Evolutionary conservation across 106 monocot species (phyloP).

Genomic region (Ottelia alismoides): DNA sequence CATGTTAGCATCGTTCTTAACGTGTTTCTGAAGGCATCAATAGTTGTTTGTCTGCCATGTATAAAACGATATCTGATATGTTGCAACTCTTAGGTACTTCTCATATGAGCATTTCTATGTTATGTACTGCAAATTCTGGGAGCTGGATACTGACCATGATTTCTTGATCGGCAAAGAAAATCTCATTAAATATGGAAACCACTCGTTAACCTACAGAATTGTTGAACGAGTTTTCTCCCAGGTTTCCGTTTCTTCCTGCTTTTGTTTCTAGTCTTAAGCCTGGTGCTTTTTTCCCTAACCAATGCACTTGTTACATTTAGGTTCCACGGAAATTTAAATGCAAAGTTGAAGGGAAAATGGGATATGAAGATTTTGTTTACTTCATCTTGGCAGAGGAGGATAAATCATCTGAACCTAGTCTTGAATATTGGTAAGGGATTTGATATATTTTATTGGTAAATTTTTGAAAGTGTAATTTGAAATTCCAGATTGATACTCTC

Average conservation of each 20-base stretch:
- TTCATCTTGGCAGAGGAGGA: slow-evolving; percentile 92
- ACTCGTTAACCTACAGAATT: slow-evolving; percentile 88
- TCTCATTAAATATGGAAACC: slow-evolving; percentile 90
- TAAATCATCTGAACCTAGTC: slow-evolving; percentile 90
- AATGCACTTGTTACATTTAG: too few species aligned
- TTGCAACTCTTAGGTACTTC: slow-evolving; percentile 48
- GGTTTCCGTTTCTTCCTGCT: slow-evolving; percentile 37
- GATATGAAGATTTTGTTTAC: slow-evolving; percentile 97
- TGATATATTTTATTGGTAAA: too few species aligned
- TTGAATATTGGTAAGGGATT: slow-evolving; percentile 99
- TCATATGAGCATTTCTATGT: slow-evolving; percentile 99
- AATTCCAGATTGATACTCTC: too few species aligned
- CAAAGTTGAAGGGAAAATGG: slow-evolving; percentile 87
- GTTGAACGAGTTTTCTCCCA: slow-evolving; percentile 92
- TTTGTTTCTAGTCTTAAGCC: too few species aligned
- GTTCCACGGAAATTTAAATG: slow-evolving; percentile 85
- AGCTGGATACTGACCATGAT: slow-evolving; percentile 95
- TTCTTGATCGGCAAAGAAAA: slow-evolving; percentile 92
- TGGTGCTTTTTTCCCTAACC: too few species aligned
- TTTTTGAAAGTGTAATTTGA: neutral
- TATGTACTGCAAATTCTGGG: slow-evolving; percentile 99
- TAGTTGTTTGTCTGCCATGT: too few species aligned
- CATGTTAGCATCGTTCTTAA: too few species aligned
- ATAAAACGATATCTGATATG: too few species aligned
- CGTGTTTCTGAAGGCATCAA: too few species aligned